Evolutionary conservation across 805 yeast genomes (phyloP).

Genomic region (Isabelozyma pseudorhagii): DNA sequence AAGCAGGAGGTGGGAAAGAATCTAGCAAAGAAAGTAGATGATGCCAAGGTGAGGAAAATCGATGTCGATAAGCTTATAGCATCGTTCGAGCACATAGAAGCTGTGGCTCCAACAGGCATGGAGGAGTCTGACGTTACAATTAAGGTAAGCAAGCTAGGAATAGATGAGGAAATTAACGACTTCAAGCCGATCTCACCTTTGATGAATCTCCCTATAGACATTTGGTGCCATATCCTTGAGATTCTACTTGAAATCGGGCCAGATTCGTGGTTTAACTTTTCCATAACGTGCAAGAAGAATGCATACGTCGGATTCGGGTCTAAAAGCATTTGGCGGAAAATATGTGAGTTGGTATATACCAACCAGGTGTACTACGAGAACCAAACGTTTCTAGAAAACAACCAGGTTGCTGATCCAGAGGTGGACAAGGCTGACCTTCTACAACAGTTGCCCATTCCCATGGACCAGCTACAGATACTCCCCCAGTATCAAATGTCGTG

Average conservation of each 20-base stretch:
- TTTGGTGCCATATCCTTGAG: conserved; percentile 50
- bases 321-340: conserved; percentile 46
- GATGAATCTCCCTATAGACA: conserved; percentile 49
- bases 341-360: conserved; percentile 52
- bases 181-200: conserved; percentile 34
- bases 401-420: conserved; percentile 16
- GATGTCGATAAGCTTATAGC: conserved; percentile 39
- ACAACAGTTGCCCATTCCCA: conserved; percentile 30
- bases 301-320: conserved; percentile 57
- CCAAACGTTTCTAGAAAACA: conserved; percentile 23
- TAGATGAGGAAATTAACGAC: conserved; percentile 12
- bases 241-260: conserved; percentile 47
- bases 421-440: conserved; percentile 38
- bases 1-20: conserved; percentile 26
- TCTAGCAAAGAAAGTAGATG: conserved; percentile 29
- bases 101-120: conserved; percentile 18
- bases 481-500: conserved; percentile 33
- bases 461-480: conserved; percentile 24
- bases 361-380: conserved; percentile 51
- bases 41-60: conserved; percentile 32
- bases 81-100: conserved; percentile 30
- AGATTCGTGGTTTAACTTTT: conserved; percentile 62
- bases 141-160: conserved; percentile 22
- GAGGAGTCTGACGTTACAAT: conserved; percentile 10
- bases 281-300: conserved; percentile 56